Evolutionary conservation across 2,329 filamentous ascomycete species (phyloP).

Genomic region (Sarocladiaceae sp.): DNA sequence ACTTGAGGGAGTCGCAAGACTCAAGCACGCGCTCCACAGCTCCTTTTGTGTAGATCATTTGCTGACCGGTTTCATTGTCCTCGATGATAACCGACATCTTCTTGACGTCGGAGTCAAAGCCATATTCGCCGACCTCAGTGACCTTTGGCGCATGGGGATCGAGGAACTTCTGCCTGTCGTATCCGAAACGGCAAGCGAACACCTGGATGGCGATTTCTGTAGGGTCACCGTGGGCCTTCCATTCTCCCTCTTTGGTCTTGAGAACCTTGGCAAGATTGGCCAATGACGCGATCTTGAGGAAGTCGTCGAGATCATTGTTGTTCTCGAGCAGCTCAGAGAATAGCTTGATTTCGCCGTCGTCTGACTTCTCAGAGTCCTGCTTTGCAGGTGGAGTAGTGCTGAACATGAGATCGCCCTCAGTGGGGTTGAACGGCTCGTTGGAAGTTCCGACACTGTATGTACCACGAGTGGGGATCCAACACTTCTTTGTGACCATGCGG

Average conservation of each 20-base stretch:
- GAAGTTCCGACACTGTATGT: conserved; percentile 44
- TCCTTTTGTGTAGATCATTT: conserved; percentile 53
- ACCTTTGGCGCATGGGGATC: conserved; percentile 21
- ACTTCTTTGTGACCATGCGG: conserved; percentile 51
- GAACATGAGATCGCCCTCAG: conserved; percentile 41
- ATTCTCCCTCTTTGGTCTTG: conserved; percentile 45
- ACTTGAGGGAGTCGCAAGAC: conserved; percentile 50
- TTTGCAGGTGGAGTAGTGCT: conserved; percentile 25
- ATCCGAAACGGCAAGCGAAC: conserved; percentile 50
- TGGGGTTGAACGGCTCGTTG: conserved; percentile 54
- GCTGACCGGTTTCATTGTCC: conserved; percentile 22
- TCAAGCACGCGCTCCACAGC: conserved; percentile 66
- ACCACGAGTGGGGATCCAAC: conserved; percentile 45
- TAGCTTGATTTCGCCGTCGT: conserved; percentile 21
- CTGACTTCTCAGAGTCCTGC: conserved; percentile 22
- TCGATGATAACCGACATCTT: conserved; percentile 54
- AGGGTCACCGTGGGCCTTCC: conserved; percentile 62
- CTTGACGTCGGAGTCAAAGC: conserved; percentile 55
- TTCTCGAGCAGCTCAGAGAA: conserved; percentile 32
- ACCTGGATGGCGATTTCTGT: conserved; percentile 55
- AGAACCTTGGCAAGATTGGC: conserved; percentile 63
- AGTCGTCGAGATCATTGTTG: conserved; percentile 47
- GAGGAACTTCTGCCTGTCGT: conserved; percentile 27
- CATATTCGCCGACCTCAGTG: conserved; percentile 45
- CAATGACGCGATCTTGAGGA: conserved; percentile 59